A percentile compares a stretch with the other conserved stretches of the same genome.
Conservation (phyloP, 176 grass and related monocot genomes). For the Avena insularis region DNA sequence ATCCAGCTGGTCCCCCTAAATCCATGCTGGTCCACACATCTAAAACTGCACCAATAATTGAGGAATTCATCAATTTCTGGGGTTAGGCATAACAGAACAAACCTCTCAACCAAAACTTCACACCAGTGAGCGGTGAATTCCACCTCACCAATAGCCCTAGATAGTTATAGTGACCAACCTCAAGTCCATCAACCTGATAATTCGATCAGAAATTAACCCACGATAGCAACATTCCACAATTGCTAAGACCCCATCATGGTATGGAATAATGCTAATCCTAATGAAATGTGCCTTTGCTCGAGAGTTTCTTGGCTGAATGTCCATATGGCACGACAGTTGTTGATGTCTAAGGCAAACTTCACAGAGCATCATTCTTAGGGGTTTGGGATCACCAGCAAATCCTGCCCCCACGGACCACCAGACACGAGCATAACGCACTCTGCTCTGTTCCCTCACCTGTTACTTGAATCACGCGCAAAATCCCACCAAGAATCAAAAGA, state of each 20-base stretch:
- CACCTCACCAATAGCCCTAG: not conserved
- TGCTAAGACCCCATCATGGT: not conserved
- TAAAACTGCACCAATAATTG: not conserved
- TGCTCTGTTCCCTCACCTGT: not conserved
- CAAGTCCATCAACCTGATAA: not conserved
- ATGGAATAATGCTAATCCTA: not conserved
- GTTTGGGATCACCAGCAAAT: not conserved
- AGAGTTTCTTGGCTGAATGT: conserved; percentile 16
- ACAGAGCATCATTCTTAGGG: not conserved
- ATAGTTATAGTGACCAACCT: not conserved
- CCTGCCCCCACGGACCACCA: not conserved
- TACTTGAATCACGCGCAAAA: not conserved
- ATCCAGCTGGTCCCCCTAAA: conserved; percentile 28
- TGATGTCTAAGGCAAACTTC: not conserved
- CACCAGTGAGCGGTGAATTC: not conserved
- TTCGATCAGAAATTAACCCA: conserved; percentile 7
- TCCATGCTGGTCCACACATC: conserved; percentile 5
- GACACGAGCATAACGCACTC: not conserved
- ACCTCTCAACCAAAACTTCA: conserved; percentile 29
- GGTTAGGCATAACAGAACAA: conserved; percentile 25
- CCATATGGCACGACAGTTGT: not conserved
- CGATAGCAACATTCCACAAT: not conserved
- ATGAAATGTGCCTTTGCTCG: not conserved
- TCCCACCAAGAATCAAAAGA: conserved; percentile 9
- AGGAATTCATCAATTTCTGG: conserved; percentile 2